Evolutionary conservation across 2,329 filamentous ascomycete species (phyloP), one percentile per base, ranked within the genome.

Genomic region (Lachnellula hyalina): DNA sequence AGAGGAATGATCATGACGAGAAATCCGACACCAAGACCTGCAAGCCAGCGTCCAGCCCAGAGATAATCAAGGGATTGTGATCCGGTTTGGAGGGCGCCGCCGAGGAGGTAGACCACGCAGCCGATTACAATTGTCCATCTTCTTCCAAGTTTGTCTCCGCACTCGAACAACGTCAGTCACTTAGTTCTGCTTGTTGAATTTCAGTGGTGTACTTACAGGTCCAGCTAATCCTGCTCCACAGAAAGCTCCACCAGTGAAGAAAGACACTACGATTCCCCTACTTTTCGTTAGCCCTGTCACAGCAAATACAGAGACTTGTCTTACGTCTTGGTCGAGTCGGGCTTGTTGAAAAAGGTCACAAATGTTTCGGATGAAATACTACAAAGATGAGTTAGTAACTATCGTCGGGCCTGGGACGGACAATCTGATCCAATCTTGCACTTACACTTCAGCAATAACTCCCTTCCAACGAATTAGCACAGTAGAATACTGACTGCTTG

Each of bases 1-100:
- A 92, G 71, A 2, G 88, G 72, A 58, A 75, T 72, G 35, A 72
- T 71, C 70, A 72, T 74, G 35, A 68, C 67, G 52, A 75, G 60
- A 53, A 75, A 71, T 38, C 77, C 73, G 52, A 82, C 78, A 19
- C 81, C 85, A 19, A 86, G 68, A 52, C 87, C 88, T 28, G 87
- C 85, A 49, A 92, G 75, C 60, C 80, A 80, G 36, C 89, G 79
- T 14, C 89, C 89, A 40, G 83, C 77, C 65, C 87, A 90, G 19
- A 93, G 76, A 65, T 84, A 90, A 3, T 72, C 64, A 21, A 81
- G 70, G 11, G 66, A 71, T 45, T 73, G 67, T 0, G 88, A 88
- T 2, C 79, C 88, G 1, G 89, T 90, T 67, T 93, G 89, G 5
- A 94, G 74, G 44, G 74, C 77, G 50, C 88, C 88, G 23, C 89